Evolutionary conservation across 2,329 filamentous ascomycete genomes (phyloP).

Genomic region (Arthroderma uncinatum): DNA sequence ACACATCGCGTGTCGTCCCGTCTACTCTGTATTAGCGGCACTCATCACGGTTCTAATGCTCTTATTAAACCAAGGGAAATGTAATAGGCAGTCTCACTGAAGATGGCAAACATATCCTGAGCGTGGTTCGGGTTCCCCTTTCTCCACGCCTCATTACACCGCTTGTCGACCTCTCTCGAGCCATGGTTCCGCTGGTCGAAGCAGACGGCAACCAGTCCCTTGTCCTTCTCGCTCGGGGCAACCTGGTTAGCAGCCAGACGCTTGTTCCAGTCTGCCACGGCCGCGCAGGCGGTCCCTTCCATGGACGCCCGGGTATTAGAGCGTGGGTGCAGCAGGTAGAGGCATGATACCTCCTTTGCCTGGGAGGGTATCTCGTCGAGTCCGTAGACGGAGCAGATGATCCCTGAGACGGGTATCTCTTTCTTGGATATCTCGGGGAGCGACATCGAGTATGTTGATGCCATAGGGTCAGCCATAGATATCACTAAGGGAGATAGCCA

Average conservation of each 20-base stretch:
- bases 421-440: conserved; percentile 46
- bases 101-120: conserved; percentile 78
- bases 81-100: conserved; percentile 46
- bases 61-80: background rate
- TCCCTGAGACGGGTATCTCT: conserved; percentile 62
- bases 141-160: conserved; percentile 68
- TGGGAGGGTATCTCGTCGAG: conserved; percentile 57
- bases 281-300: conserved; percentile 58
- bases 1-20: conserved; percentile 63
- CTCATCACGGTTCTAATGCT: conserved; percentile 8
- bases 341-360: conserved; percentile 52
- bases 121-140: conserved; percentile 71
- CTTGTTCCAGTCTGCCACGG: conserved; percentile 57
- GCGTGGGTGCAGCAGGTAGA: conserved; percentile 88
- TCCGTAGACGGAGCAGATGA: conserved; percentile 70
- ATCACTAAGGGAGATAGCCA: too few species aligned
- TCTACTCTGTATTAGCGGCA: conserved; percentile 25
- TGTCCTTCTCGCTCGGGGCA: conserved; percentile 23
- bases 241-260: conserved; percentile 24
- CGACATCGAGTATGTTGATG: conserved; percentile 18
- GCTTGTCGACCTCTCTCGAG: conserved; percentile 51
- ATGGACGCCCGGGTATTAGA: conserved; percentile 60
- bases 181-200: conserved; percentile 96
- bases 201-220: conserved; percentile 64
- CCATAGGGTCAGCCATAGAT: conserved; percentile 28